Evolutionary conservation across 805 yeast genomes (phyloP), one percentile per base, ranked within the genome.

Genomic region (Metschnikowia bowlesiae): DNA sequence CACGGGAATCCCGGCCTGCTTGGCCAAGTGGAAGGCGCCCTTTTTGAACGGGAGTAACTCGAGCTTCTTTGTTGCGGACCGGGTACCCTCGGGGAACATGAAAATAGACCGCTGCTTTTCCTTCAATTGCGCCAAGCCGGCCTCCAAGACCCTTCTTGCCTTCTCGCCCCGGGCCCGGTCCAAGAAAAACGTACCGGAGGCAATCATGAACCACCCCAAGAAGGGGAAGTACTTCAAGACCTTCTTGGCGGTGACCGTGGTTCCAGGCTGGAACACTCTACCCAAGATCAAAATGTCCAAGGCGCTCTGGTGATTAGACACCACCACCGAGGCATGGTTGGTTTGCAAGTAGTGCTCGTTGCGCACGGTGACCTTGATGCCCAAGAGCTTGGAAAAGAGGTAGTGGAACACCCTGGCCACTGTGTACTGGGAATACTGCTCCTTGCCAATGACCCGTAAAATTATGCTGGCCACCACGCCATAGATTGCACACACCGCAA

Each of bases 1-100:
- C 46, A 94, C 75, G 16, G 98, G 98, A 35, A 92, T 83, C 39
- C 82, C 82, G 6, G 96, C 96, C 69, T 90, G 96, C 55, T 87
- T 86, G 7, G 99, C 99, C 63, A 94, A 78, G 69, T 94, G 97
- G 83, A 94, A 94, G 0, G 98, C 97, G 49, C 99, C 99, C 66
- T 94, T 94, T 69, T 94, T 94, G 73, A 94, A 89, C 0, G 96
- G 96, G 45, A 89, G 76, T 65, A 94, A 70, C 3, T 76, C 82
- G 46, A 95, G 84, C 34, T 76, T 76, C 26, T 80, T 69, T 9
- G 86, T 70, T 56, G 85, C 87, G 0, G 97, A 89, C 68, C 99
- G 81, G 2, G 99, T 94, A 29, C 99, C 99, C 69, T 94, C 99
- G 28, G 98, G 97, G 76, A 91, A 94, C 71, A 94, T 82, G 78